These are phyloP conservation scores for Mesembryanthemum crystallinum DNA, from an alignment of 148 eudicot genomes.

Conservation along the genomic window DNA sequence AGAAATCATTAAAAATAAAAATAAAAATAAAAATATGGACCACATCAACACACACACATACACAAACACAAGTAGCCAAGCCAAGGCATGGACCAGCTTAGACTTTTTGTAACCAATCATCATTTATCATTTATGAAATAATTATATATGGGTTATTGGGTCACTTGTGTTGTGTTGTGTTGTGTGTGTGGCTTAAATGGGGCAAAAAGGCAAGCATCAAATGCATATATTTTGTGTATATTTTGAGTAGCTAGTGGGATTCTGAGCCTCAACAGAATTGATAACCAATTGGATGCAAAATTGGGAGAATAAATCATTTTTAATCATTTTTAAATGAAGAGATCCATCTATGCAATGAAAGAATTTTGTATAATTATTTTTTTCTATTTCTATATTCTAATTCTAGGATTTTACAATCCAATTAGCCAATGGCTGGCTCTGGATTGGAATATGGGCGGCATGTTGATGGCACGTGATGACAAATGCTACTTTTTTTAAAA, in stretches of 20 bases:
- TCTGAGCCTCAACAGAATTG: not conserved
- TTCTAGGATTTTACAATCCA: not conserved
- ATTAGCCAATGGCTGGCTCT: constrained; percentile 18
- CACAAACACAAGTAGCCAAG: not conserved
- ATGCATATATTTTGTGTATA: not conserved
- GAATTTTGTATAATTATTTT: too few relatives aligned
- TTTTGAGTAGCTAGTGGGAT: not conserved
- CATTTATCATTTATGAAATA: not conserved
- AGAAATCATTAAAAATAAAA: not conserved
- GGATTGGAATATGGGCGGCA: constrained; percentile 27
- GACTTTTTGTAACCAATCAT: not conserved
- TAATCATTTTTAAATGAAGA: not conserved
- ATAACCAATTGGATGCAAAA: constrained; percentile 6
- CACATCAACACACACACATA: not conserved
- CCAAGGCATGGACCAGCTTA: not conserved
- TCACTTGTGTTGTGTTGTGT: too few relatives aligned
- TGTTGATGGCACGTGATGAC: constrained; percentile 18
- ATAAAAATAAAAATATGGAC: not conserved
- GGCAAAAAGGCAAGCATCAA: not conserved
- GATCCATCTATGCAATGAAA: not conserved
- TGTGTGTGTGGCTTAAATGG: not conserved
- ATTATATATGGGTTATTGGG: not conserved
- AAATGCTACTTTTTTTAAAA: not conserved
- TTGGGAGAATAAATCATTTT: not conserved
- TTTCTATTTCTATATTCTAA: not conserved